Evolutionary conservation across 2,329 filamentous ascomycete genomes (phyloP), one percentile per base, ranked within the genome.

Genomic region (Colletotrichum liaoningense): DNA sequence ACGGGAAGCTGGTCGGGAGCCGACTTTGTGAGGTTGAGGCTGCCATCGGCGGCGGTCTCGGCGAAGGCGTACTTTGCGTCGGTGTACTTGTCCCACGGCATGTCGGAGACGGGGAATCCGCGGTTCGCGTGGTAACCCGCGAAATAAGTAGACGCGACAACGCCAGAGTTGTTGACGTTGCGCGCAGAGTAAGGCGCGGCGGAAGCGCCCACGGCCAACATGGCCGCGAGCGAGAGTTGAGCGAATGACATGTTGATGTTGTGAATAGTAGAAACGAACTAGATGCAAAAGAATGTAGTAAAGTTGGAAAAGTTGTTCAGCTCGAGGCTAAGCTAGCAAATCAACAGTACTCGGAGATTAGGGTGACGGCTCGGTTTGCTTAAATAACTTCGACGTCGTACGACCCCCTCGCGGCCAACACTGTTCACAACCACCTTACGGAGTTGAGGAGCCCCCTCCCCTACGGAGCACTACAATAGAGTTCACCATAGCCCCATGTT

Each of bases 81-180:
- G 28, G 71, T 71, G 60, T 73, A 73, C 67, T 73, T 73, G n/a
- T 73, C 56, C 71, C 71, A 73, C 8, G 71, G 67, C 22, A 73
- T 73, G 12, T 11, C 14, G 12, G 55, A 56, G 8, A 66, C 67
- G 24, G 71, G 46, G 28, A 66, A 65, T 0, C 67, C 71, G 49
- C 67, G 67, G 67, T 66, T 57, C 12, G 67, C 67, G 49, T 73
- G 71, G 62, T 71, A 73, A 35, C 71, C 71, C 1, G 71, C 71
- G 52, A 73, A 71, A 56, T 73, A 73, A 22, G 49, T 58, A 46
- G 71, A 71, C 2, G 71, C 67, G 8, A 73, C 71, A 9, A 66
- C 19, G 30, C 71, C 67, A 56, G 42, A 24, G 14, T 55, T 38
- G 38, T 60, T 60, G 30, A 28, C 24, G 28, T 24, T 46, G 65